These are phyloP conservation scores for Coemansia sp. DNA, from an alignment of 192 early-diverging fungal genomes.

Conservation along the genomic window DNA sequence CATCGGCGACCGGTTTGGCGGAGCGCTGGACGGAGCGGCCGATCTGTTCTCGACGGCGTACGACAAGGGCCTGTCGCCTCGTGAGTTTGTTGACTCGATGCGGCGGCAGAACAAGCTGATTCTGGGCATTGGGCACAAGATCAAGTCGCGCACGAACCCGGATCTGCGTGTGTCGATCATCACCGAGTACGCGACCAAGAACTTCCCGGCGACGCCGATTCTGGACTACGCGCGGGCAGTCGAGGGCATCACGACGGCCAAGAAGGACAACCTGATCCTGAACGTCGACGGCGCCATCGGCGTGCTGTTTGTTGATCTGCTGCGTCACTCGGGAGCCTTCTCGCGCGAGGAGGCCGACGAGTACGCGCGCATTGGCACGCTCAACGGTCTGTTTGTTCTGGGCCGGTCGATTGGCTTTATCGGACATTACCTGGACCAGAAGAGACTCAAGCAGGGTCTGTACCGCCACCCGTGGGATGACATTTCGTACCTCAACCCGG, in stretches of 20 bases:
- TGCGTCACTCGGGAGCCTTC: constrained; percentile 91
- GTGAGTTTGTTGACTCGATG: constrained; percentile 93
- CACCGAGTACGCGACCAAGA: constrained; percentile 84
- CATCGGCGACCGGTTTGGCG: constrained; percentile 97
- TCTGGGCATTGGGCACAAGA: constrained; percentile 98
- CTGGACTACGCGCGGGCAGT: constrained; percentile 92
- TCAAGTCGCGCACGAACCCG: constrained; percentile 98
- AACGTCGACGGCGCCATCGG: constrained; percentile 95
- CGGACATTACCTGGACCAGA: constrained; percentile 97
- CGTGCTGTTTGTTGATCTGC: constrained; percentile 91
- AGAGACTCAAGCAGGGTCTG: constrained; percentile 95
- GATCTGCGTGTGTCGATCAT: constrained; percentile 95
- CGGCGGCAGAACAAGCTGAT: constrained; percentile 96
- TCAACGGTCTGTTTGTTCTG: constrained; percentile 96
- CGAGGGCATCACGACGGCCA: constrained; percentile 92
- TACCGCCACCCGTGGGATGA: constrained; percentile 99
- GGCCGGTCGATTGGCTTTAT: constrained; percentile 96
- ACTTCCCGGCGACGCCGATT: constrained; percentile 85
- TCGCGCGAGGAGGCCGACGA: constrained; percentile 92
- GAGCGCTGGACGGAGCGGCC: constrained; percentile 97
- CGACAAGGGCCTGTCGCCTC: constrained; percentile 87
- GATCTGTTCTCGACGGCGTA: constrained; percentile 85
- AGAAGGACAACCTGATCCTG: constrained; percentile 98
- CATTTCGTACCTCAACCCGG: constrained; percentile 77
- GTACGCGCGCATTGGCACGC: constrained; percentile 89